Evolutionary conservation across 1,284 basidiomycete species (phyloP).

Genomic region (Irpex sp.): DNA sequence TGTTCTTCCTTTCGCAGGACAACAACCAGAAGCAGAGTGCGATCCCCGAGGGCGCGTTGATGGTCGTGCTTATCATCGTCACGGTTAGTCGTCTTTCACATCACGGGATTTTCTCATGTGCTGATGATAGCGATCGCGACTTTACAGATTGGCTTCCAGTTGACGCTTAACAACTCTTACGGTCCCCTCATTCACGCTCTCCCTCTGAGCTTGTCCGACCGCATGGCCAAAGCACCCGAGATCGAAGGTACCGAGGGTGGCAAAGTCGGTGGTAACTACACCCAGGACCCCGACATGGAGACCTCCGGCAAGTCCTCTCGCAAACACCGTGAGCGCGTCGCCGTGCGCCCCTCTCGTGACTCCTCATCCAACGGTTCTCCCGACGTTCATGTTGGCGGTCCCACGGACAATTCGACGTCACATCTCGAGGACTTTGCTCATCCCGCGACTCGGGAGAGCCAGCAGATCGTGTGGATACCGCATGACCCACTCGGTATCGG

Average conservation of each 20-base stretch:
- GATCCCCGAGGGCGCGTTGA: conserved; percentile 72
- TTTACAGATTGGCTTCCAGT: conserved; percentile 59
- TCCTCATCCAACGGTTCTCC: conserved; percentile 49
- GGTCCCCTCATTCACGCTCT: conserved; percentile 61
- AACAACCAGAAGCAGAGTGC: conserved; percentile 49
- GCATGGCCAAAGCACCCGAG: conserved; percentile 31
- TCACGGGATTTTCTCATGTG: not conserved
- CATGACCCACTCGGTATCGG: conserved; percentile 65
- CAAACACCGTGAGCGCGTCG: conserved; percentile 48
- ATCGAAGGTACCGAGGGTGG: conserved; percentile 17
- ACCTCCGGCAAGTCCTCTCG: conserved; percentile 16
- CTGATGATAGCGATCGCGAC: no score
- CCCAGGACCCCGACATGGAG: conserved; percentile 2
- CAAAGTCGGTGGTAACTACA: conserved; percentile 10
- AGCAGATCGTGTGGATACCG: conserved; percentile 81
- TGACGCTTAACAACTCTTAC: conserved; percentile 66
- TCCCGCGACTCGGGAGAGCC: conserved; percentile 71
- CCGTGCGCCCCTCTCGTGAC: conserved; percentile 38
- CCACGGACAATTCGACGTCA: conserved; percentile 23
- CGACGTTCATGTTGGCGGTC: conserved; percentile 3
- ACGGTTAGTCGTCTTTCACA: conserved; percentile 52
- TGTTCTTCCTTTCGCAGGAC: conserved; percentile 85
- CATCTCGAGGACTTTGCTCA: conserved; percentile 62
- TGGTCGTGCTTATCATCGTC: conserved; percentile 78
- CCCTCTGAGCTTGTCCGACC: conserved; percentile 75